Conservation (phyloP, 1,139 yeast genomes). For the Diutina neorugosa region DNA sequence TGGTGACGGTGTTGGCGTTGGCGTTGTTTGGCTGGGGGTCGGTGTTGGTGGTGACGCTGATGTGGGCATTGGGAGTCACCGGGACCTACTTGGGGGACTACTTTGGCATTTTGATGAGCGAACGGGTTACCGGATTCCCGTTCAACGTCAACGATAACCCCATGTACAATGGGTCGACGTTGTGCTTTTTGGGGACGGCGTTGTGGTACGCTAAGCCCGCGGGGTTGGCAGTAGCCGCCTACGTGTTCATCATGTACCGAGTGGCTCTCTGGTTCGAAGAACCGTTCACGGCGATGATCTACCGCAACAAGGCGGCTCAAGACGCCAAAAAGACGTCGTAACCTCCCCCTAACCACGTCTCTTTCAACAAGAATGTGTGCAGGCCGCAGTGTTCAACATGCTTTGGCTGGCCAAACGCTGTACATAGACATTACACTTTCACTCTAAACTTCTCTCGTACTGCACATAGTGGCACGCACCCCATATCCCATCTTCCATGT, state of each 20-base stretch:
- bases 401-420: background rate
- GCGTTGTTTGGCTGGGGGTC: conserved; percentile 54
- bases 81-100: conserved; percentile 97
- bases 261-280: conserved; percentile 85
- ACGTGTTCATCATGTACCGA: conserved; percentile 73
- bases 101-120: conserved; percentile 87
- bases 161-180: conserved; percentile 88
- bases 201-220: conserved; percentile 84
- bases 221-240: conserved; percentile 58
- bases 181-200: conserved; percentile 85
- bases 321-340: background rate
- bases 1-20: conserved; percentile 24
- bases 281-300: conserved; percentile 88
- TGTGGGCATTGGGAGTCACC: conserved; percentile 91
- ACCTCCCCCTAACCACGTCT: background rate
- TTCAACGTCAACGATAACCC: conserved; percentile 87
- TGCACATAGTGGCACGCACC: background rate
- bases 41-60: conserved; percentile 65
- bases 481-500: background rate
- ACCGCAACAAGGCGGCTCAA: conserved; percentile 18
- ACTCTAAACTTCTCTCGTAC: too few relatives aligned
- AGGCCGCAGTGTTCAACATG: conserved; percentile 2
- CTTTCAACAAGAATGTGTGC: conserved; percentile 3
- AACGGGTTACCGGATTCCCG: conserved; percentile 89
- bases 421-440: background rate